Conservation (phyloP, 805 yeast species). For the Torulaspora microellipsoides region DNA sequence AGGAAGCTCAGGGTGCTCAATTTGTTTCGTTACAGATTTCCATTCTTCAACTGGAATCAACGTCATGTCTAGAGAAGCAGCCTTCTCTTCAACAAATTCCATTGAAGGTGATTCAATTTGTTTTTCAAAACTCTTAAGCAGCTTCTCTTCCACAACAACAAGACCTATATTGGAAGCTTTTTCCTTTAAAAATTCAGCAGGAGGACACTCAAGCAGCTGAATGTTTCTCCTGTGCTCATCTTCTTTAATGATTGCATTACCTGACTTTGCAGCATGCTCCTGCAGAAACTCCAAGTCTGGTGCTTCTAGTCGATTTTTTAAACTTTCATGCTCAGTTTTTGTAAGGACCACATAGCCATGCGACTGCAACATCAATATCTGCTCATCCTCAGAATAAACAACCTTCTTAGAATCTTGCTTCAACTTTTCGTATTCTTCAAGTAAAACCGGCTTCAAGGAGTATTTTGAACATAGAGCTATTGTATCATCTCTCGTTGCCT, state of each 20-base stretch:
- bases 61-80: background rate
- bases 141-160: conserved; percentile 10
- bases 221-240: background rate
- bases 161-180: conserved; percentile 30
- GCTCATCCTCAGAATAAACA: conserved; percentile 16
- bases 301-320: conserved; percentile 11
- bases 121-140: conserved; percentile 5
- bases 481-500: conserved; percentile 12
- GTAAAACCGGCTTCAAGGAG: conserved; percentile 12
- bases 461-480: conserved; percentile 16
- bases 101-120: conserved; percentile 7
- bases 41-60: conserved; percentile 4
- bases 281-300: conserved; percentile 13
- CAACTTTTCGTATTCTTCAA: conserved; percentile 14
- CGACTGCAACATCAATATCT: conserved; percentile 10
- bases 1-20: conserved; percentile 12
- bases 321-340: background rate
- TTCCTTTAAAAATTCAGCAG: conserved; percentile 32
- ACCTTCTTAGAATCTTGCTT: conserved; percentile 11
- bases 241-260: background rate
- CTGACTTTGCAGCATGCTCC: conserved; percentile 5
- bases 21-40: conserved; percentile 1
- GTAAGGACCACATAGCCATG: conserved; percentile 14
- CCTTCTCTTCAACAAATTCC: conserved; percentile 12
- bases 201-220: conserved; percentile 20